Evolutionary conservation across 352 stramenopile genomes (phyloP).

Genomic region (Phytopythium boreale): DNA sequence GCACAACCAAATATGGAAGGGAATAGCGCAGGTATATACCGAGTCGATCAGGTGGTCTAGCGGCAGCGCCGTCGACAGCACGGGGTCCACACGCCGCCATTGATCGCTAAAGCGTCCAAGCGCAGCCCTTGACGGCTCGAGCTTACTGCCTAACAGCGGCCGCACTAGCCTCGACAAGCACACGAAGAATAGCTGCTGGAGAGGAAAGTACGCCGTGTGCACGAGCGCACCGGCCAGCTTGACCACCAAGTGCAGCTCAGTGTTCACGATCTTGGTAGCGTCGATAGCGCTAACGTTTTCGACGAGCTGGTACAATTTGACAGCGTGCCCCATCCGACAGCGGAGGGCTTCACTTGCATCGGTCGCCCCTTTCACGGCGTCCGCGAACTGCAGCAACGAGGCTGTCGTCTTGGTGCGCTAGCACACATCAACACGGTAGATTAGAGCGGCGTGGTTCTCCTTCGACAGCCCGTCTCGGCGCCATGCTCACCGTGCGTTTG

Average conservation of each 20-base stretch:
- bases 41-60: constrained; percentile 33
- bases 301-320: constrained; percentile 27
- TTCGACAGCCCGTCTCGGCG: too few species aligned
- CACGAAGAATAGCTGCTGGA: constrained; percentile 67
- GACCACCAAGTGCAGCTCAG: constrained; percentile 23
- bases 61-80: constrained; percentile 31
- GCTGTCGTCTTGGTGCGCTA: neutral
- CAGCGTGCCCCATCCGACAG: neutral
- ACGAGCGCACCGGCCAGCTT: constrained; percentile 42
- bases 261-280: constrained; percentile 23
- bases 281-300: constrained; percentile 16
- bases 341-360: neutral
- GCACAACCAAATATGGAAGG: neutral
- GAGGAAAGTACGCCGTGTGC: constrained; percentile 54
- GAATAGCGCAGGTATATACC: constrained; percentile 17
- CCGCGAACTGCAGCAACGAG: neutral
- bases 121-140: neutral
- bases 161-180: constrained; percentile 33
- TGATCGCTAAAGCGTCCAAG: constrained; percentile 10
- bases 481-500: neutral
- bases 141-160: constrained; percentile 21
- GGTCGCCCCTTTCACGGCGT: neutral
- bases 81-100: constrained; percentile 21
- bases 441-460: too few species aligned
- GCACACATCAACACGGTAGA: too few species aligned